These are phyloP conservation scores for Drechslera avenae DNA, from an alignment of 2,329 filamentous ascomycete species.

Conservation along the genomic window DNA sequence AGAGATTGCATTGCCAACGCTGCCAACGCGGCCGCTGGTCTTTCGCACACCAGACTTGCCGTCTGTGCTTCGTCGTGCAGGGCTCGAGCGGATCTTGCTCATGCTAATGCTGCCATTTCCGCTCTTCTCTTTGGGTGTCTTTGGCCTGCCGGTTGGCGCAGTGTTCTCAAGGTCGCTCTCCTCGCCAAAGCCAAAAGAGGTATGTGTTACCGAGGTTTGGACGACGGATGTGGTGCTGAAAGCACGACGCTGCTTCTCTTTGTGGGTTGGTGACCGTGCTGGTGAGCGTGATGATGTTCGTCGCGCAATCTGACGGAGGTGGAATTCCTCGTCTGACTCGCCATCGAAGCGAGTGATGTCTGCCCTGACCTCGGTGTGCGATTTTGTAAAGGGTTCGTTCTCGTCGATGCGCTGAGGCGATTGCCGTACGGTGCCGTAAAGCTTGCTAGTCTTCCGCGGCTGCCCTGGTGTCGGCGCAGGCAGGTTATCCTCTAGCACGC, in stretches of 20 bases:
- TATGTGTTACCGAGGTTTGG: conserved; percentile 44
- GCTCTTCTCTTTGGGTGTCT: conserved; percentile 52
- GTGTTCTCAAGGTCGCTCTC: conserved; percentile 57
- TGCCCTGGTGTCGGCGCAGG: conserved; percentile 95
- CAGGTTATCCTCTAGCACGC: conserved; percentile 85
- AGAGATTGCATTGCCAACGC: conserved; percentile 45
- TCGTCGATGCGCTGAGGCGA: conserved; percentile 52
- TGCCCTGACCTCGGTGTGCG: conserved; percentile 64
- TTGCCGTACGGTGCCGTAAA: conserved; percentile 64
- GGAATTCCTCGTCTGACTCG: conserved; percentile 83
- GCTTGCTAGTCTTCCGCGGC: conserved; percentile 83
- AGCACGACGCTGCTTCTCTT: conserved; percentile 70
- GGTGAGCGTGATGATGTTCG: conserved; percentile 70
- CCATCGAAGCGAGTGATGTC: conserved; percentile 62
- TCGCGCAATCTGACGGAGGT: conserved; percentile 66
- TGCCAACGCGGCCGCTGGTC: conserved; percentile 58
- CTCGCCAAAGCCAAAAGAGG: conserved; percentile 42
- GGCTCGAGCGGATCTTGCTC: conserved; percentile 52
- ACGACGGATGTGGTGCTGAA: conserved; percentile 70
- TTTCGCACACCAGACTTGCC: conserved; percentile 57
- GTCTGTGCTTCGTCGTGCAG: conserved; percentile 53
- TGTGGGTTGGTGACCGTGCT: conserved; percentile 60
- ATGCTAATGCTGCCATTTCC: conserved; percentile 53
- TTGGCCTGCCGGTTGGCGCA: conserved; percentile 45
- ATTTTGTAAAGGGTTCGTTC: conserved; percentile 56